Evolutionary conservation across 2,329 filamentous ascomycete genomes (phyloP).

Genomic region (Aspergillus novoparasiticus): DNA sequence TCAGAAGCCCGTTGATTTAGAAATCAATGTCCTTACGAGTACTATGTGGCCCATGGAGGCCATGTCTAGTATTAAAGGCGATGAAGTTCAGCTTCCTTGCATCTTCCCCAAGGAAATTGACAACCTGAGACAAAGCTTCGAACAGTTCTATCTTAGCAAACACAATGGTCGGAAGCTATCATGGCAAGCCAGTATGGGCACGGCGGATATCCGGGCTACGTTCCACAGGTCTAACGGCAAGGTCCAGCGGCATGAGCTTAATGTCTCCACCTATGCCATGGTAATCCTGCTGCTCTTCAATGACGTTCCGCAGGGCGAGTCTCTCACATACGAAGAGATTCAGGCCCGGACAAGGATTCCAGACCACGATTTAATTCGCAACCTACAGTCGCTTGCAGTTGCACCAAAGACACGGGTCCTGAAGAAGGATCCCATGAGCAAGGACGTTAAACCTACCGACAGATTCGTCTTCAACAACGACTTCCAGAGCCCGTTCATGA

Average conservation of each 20-base stretch:
- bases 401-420: constrained; percentile 81
- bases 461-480: constrained; percentile 78
- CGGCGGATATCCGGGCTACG: constrained; percentile 81
- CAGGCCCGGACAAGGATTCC: constrained; percentile 81
- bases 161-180: constrained; percentile 86
- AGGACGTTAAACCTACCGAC: constrained; percentile 75
- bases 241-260: constrained; percentile 80
- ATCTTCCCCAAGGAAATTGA: constrained; percentile 76
- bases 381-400: constrained; percentile 79
- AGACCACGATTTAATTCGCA: constrained; percentile 70
- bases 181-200: constrained; percentile 78
- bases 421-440: constrained; percentile 76
- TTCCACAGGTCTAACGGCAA: constrained; percentile 73
- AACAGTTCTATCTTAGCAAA: constrained; percentile 82
- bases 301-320: constrained; percentile 59
- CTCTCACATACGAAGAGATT: constrained; percentile 72
- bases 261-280: constrained; percentile 91
- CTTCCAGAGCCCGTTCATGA: constrained; percentile 80
- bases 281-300: constrained; percentile 89
- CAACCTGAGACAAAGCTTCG: constrained; percentile 78
- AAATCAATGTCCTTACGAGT: constrained; percentile 82
- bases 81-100: constrained; percentile 53
- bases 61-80: constrained; percentile 65
- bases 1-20: constrained; percentile 71
- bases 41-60: constrained; percentile 95